Evolutionary conservation across 495 filamentous ascomycete species (phyloP), one percentile per base, ranked within the genome.

Genomic region (Penicillium pulvis): DNA sequence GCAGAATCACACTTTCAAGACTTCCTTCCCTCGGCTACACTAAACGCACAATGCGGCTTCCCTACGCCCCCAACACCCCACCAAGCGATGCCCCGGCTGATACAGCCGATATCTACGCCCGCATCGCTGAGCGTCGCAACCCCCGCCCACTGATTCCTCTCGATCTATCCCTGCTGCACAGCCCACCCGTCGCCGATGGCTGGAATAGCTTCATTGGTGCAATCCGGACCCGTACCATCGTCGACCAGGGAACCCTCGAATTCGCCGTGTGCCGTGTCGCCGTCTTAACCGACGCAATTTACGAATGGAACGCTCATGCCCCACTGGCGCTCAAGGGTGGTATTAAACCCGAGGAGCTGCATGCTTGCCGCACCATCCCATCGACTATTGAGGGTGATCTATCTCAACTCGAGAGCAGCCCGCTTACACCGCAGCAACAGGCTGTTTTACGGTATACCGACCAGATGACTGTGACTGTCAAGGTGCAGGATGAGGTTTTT

Each of bases 251-350:
- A 87, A 11, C 75, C 12, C 64, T 73, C 6, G 67, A 75, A 44
- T 46, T 75, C n/a, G 70, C 69, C 7, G 64, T 73, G 16, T 72
- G 65, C 59, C 81, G 90, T 23, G 89, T 93, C 1, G 90, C 90
- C 0, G 84, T 87, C 12, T 79, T 89, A 42, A 93, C 91, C 58
- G 55, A 77, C 3, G 90, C 90, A 0, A 85, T 84, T 70, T 92
- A 90, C 71, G 90, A 94, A 71, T 94, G 89, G 90, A 83, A 73
- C 39, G 85, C 89, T 44, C 90, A 94, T 62, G 83, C 83, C 19
- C 90, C 89, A 26, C 75, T 94, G 72, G 84, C 76, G 2, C 47
- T 76, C 62, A 72, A 68, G 47, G 75, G 68, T 2, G 80, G 75
- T 1, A 64, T 76, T 56, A 57, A 61, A 24, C 67, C 67, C 2